These are phyloP conservation scores for Calamus simplicifolius DNA, from an alignment of 176 grass and related monocot species.

Conservation along the genomic window DNA sequence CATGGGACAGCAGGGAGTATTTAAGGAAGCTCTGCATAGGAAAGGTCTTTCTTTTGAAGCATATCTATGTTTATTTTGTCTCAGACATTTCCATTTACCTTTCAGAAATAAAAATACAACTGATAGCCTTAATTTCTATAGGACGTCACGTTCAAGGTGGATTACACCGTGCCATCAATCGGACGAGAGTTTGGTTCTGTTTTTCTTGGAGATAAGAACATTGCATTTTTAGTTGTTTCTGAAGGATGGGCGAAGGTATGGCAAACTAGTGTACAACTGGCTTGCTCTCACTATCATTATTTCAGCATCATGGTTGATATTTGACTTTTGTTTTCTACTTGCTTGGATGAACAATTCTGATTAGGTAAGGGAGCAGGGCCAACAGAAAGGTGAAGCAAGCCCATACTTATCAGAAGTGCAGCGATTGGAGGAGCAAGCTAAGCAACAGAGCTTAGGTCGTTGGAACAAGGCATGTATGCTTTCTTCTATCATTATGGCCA, in stretches of 20 bases:
- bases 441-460: constrained; percentile 81
- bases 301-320: neutral
- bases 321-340: neutral
- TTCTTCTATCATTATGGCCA: neutral
- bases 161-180: constrained; percentile 72
- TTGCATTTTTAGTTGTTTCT: constrained; percentile 63
- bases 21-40: constrained; percentile 80
- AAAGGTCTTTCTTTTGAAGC: constrained; percentile 41
- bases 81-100: neutral
- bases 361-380: constrained; percentile 73
- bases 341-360: constrained; percentile 11
- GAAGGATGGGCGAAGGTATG: constrained; percentile 91
- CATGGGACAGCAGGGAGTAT: constrained; percentile 90
- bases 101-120: neutral
- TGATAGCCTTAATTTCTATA: constrained; percentile 14
- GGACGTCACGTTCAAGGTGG: constrained; percentile 92
- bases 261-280: neutral
- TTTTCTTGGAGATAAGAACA: constrained; percentile 81
- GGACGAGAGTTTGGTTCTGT: constrained; percentile 93
- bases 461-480: constrained; percentile 69
- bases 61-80: neutral
- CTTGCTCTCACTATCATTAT: neutral
- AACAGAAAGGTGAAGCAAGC: constrained; percentile 61
- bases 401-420: constrained; percentile 54
- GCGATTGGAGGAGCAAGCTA: constrained; percentile 76